Percentiles rank a stretch among this genome's conserved stretches.
phyloP scores from a whole-genome alignment of 2,329 filamentous ascomycete species.

The Ampelomyces quisqualis region DNA sequence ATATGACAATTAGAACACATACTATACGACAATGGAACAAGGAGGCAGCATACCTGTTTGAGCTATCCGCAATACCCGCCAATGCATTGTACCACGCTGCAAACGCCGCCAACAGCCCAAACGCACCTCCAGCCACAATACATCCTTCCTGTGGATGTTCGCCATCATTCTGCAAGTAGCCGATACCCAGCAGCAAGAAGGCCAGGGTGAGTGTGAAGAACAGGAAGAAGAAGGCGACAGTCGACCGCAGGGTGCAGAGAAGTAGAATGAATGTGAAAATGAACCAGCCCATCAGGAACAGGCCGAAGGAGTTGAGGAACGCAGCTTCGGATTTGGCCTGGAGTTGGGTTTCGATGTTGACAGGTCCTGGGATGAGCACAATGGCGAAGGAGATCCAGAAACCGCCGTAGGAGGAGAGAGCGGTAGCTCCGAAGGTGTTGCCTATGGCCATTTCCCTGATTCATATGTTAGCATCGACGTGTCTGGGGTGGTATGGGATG shows the following conservation, averaged over 20 bases:
- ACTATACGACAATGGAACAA: neutral
- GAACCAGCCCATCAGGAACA: constrained; percentile 62
- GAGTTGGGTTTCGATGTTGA: constrained; percentile 52
- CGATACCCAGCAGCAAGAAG: constrained; percentile 59
- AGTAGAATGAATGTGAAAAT: constrained; percentile 60
- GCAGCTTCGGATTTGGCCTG: constrained; percentile 28
- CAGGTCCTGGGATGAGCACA: constrained; percentile 57
- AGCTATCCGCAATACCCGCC: constrained; percentile 57
- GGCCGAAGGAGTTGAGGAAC: constrained; percentile 57
- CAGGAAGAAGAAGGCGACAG: constrained; percentile 58
- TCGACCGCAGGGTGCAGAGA: constrained; percentile 59
- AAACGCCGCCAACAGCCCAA: constrained; percentile 56
- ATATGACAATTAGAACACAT: constrained; percentile 10
- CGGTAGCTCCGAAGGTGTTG: constrained; percentile 65
- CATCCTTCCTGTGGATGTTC: constrained; percentile 45
- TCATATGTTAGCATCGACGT: constrained; percentile 7
- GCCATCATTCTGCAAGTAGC: constrained; percentile 51
- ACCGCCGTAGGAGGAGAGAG: constrained; percentile 61
- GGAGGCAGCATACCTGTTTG: constrained; percentile 48
- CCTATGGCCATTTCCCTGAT: constrained; percentile 56
- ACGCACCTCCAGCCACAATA: constrained; percentile 56
- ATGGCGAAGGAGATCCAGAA: constrained; percentile 64
- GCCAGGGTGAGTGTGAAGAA: constrained; percentile 61
- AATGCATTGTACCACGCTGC: constrained; percentile 58
- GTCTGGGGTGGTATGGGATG: neutral